These are phyloP conservation scores for Cardamine occulta DNA, from an alignment of 345 rosid species.

Conservation along the genomic window DNA sequence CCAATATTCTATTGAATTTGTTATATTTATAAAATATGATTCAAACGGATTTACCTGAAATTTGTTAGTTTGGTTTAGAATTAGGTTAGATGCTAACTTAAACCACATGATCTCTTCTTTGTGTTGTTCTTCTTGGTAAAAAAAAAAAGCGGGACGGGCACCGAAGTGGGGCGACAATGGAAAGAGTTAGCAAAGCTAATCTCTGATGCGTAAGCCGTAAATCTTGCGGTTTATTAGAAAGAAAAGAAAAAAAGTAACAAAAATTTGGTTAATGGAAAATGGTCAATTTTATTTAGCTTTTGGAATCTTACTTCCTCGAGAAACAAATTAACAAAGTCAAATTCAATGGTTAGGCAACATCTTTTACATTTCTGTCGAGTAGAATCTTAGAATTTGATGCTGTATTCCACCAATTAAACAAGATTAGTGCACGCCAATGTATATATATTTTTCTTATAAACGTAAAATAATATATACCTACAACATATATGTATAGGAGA, in stretches of 20 bases:
- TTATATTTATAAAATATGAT: neutral
- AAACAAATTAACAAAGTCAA: slow-evolving; percentile 13
- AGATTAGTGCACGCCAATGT: neutral
- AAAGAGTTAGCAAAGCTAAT: neutral
- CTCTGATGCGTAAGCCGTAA: slow-evolving; percentile 33
- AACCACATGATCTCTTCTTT: slow-evolving; percentile 12
- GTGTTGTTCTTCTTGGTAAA: neutral
- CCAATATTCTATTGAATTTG: neutral
- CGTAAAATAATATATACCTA: neutral
- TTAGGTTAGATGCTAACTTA: slow-evolving; percentile 26
- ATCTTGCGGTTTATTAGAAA: neutral
- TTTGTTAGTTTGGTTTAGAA: neutral
- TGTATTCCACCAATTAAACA: neutral
- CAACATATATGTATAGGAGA: neutral
- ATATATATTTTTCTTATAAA: neutral
- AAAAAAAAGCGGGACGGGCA: neutral
- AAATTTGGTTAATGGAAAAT: neutral
- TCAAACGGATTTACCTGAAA: slow-evolving; percentile 26
- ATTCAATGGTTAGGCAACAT: slow-evolving; percentile 37
- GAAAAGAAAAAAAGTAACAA: neutral
- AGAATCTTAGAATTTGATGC: neutral
- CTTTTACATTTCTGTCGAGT: neutral
- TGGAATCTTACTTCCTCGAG: slow-evolving; percentile 36
- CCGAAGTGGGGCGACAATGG: slow-evolving; percentile 38
- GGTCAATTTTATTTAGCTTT: neutral